phyloP scores from a whole-genome alignment of 2,329 filamentous ascomycete genomes.

The Cladosporium sp. region DNA sequence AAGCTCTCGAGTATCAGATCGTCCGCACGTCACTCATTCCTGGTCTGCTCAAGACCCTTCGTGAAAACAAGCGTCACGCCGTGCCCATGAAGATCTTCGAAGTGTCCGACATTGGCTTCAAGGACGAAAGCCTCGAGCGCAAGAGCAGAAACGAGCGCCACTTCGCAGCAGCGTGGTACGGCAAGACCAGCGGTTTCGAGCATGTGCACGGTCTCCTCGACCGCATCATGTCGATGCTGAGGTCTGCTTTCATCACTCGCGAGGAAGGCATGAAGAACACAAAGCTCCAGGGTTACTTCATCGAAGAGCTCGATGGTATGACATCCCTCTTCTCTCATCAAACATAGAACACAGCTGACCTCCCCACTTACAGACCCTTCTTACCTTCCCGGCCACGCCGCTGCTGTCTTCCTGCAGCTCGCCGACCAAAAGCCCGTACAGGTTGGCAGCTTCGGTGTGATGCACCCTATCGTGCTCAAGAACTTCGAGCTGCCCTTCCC shows the following conservation, averaged over 20 bases:
- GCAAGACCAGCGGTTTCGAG: slow-evolving; percentile 92
- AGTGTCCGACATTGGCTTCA: slow-evolving; percentile 85
- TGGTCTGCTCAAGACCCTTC: slow-evolving; percentile 85
- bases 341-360: neutral
- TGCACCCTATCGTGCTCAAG: slow-evolving; percentile 89
- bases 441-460: slow-evolving; percentile 87
- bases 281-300: slow-evolving; percentile 69
- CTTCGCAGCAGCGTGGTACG: slow-evolving; percentile 94
- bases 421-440: slow-evolving; percentile 64
- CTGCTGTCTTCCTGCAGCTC: slow-evolving; percentile 74
- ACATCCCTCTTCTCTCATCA: slow-evolving; percentile 9
- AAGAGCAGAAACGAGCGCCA: slow-evolving; percentile 89
- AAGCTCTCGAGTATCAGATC: slow-evolving; percentile 89
- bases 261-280: slow-evolving; percentile 62
- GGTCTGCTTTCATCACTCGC: slow-evolving; percentile 70
- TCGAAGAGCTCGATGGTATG: slow-evolving; percentile 79
- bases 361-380: slow-evolving; percentile 58
- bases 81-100: slow-evolving; percentile 93
- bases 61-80: slow-evolving; percentile 84
- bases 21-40: slow-evolving; percentile 83
- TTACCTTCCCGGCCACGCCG: slow-evolving; percentile 87
- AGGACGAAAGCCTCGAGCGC: slow-evolving; percentile 75
- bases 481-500: slow-evolving; percentile 93
- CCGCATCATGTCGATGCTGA: slow-evolving; percentile 87
- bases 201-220: slow-evolving; percentile 91